Evolutionary conservation across 257 asterid species (phyloP), one percentile per base, ranked within the genome.

Genomic region (Paraleonurus japonicus): DNA sequence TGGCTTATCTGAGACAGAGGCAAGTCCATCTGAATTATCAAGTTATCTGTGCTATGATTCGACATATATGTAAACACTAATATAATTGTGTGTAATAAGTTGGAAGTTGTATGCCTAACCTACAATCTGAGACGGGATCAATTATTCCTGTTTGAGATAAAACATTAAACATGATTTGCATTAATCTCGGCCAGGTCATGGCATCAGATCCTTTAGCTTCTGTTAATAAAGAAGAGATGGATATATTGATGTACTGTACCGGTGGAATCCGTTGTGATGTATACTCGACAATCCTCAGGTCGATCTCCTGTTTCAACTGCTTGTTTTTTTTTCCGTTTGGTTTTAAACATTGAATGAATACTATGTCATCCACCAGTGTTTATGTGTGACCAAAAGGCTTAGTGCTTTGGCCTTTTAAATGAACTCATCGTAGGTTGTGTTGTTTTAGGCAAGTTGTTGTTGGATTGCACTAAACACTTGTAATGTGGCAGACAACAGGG

Each of bases 201-300:
- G 83, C 76, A 47, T 82, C 96, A 65, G 99, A 94, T 83, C 96
- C 98, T 81, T 83, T 91, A 80, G 90, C 89, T 67, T 65, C 61
- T 61, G 88, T 84, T 66, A 92, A 94, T 80, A 91, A 80, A 82
- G 98, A 86, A 85, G 84, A 77, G 62, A 89, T 96, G 20, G 90
- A 91, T 79, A 76, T 89, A 79, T 69, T 94, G 82, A 94, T 94
- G 99, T 94, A 94, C 82, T 94, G 99, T 76, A 94, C 98, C 13
- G 98, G 98, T 69, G 96, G 99, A 66, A 94, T 94, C 75, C 92
- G 99, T 74, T 94, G 99, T 9, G 98, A 91, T 41, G 96, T 94
- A 65, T 94, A 91, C 86, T 91, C 99, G 79, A 86, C 90, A 41
- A 81, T 91, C 48, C 95, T 94, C 57, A 88, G 99, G 99, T 94